These are phyloP conservation scores for Trametes pubescens DNA, from an alignment of 1,284 basidiomycete species.

Conservation along the genomic window DNA sequence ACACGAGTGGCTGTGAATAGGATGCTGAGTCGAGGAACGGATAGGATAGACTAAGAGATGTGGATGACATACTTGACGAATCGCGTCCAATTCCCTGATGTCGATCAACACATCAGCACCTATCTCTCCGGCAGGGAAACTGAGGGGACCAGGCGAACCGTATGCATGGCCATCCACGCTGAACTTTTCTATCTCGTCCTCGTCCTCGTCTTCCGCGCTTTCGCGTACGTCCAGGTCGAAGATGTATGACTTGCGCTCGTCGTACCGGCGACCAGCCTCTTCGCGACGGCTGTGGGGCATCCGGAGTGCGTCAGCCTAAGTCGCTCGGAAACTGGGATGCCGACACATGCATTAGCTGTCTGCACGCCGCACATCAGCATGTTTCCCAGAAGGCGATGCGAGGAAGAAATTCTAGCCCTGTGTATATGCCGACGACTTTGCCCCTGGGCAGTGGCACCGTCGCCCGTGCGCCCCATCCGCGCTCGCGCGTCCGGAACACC, in stretches of 20 bases:
- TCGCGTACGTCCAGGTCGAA: slow-evolving; percentile 70
- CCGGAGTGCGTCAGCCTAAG: not conserved
- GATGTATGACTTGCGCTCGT: slow-evolving; percentile 51
- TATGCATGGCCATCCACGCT: slow-evolving; percentile 57
- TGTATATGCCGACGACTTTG: slow-evolving; percentile 67
- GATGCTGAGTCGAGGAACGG: not conserved
- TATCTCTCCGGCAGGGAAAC: slow-evolving; percentile 3
- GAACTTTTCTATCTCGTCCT: slow-evolving; percentile 44
- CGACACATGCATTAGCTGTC: slow-evolving; percentile 37
- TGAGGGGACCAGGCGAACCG: slow-evolving; percentile 47
- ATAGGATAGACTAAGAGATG: not conserved
- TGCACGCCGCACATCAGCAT: slow-evolving; percentile 15
- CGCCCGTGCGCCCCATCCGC: slow-evolving; percentile 50
- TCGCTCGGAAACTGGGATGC: not conserved
- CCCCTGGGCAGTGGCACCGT: slow-evolving; percentile 51
- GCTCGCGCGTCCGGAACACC: slow-evolving; percentile 44
- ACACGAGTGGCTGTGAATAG: slow-evolving; percentile 65
- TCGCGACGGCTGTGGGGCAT: slow-evolving; percentile 49
- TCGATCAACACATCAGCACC: not conserved
- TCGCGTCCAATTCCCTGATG: slow-evolving; percentile 73
- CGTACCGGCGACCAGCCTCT: slow-evolving; percentile 46
- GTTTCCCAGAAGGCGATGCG: not conserved
- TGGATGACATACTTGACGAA: slow-evolving; percentile 66
- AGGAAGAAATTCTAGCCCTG: slow-evolving; percentile 55
- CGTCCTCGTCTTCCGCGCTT: slow-evolving; percentile 43